Base-by-base conservation (phyloP, 371 early-diverging fungal species). In the Encephalitozoon romaleae region DNA sequence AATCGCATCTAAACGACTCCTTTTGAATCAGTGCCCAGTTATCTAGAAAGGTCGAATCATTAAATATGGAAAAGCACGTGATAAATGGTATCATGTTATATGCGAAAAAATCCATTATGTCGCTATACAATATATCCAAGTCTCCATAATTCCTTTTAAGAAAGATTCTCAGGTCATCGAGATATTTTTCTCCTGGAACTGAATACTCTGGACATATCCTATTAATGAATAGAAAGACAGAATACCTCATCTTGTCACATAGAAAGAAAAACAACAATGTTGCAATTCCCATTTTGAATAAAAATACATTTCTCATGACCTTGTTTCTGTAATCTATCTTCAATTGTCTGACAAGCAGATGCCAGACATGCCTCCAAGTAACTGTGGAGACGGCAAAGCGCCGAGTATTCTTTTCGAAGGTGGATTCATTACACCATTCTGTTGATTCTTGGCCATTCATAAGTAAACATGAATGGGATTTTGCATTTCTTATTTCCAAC, bases 21-120 rank as follows among this genome's bases (percentile, higher is more conserved):
- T 59, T 59, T 12, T 34, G 30, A 11, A 59, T n/a, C 0, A 59
- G 59, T 34, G 34, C 38, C 2, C 21, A 18, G 34, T 59, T 30
- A 18, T 59, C 59, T 1, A 59, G 34, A 34, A 59, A 59, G 18
- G 34, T 34, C 3, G 59, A 59, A 34, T 59, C 59, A n/a, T 59
- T 59, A n/a, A 59, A 59, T 59, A 59, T 59, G 11, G 59, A 59
- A 32, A 59, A 59, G 18, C 18, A 59, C 34, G 59, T 59, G 15
- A 59, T 15, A 21, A 59, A 59, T 12, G 59, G 59, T 2, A 59
- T 32, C 59, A 59, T 30, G 15, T 34, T 59, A 28, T 59, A 59
- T 2, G 59, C 30, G 34, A 59, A 38, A 5, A 59, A 59, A 18
- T 59, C 59, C 18, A 32, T 3, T n/a, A 59, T 5, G 12, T 59